These are phyloP conservation scores for Thalassiosira profunda DNA, from an alignment of 108 stramenopile species.

Conservation along the genomic window DNA sequence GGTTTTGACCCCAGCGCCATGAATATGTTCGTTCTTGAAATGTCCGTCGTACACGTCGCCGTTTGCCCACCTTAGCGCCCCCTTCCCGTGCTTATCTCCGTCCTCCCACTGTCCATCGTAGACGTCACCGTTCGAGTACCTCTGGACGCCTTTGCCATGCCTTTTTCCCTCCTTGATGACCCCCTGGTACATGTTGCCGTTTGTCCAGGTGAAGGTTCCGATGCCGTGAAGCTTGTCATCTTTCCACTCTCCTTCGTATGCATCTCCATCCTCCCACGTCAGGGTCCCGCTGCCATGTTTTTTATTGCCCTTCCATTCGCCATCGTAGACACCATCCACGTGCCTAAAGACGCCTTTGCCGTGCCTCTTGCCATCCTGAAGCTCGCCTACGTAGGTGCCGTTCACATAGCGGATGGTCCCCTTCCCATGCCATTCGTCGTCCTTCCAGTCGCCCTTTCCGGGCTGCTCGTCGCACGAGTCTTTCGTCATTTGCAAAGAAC, in stretches of 20 bases:
- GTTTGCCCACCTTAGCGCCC: conserved; percentile 15
- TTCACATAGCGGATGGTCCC: too few relatives aligned
- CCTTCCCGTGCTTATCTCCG: conserved; percentile 32
- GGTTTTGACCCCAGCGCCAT: too few relatives aligned
- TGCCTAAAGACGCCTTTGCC: too few relatives aligned
- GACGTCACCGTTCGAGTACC: conserved; percentile 34
- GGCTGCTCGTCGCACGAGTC: too few relatives aligned
- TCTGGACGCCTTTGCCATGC: too few relatives aligned
- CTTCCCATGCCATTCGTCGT: conserved; percentile 38
- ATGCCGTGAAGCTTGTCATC: conserved; percentile 87
- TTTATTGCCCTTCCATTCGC: conserved; percentile 85
- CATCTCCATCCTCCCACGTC: too few relatives aligned
- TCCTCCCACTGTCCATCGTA: conserved; percentile 34
- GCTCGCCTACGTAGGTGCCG: too few relatives aligned
- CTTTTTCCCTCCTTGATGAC: too few relatives aligned
- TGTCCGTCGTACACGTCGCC: conserved; percentile 45
- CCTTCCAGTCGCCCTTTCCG: conserved; percentile 41
- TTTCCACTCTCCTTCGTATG: conserved; percentile 94
- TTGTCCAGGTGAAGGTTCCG: conserved; percentile 75
- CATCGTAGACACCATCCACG: too few relatives aligned
- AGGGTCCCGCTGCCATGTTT: conserved; percentile 88
- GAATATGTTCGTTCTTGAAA: conserved; percentile 33
- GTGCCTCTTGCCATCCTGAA: too few relatives aligned
- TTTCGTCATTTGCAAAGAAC: too few relatives aligned
- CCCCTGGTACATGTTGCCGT: too few relatives aligned